phyloP scores from a whole-genome alignment of 148 eudicot genomes.

The Simmondsia chinensis region DNA sequence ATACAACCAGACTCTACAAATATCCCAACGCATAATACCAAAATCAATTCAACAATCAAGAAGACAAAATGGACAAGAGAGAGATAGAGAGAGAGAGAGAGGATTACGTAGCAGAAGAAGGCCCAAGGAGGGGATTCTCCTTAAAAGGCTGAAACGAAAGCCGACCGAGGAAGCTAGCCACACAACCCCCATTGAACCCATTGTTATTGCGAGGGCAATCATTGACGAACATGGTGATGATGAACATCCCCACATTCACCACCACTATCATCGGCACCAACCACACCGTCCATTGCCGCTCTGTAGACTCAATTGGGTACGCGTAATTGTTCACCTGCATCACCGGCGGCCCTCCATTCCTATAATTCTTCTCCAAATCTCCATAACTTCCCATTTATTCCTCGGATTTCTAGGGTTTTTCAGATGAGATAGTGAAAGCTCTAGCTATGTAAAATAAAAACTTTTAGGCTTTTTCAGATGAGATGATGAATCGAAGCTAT shows the following conservation, averaged over 20 bases:
- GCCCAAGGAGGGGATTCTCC: slow-evolving; percentile 82
- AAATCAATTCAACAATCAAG: background rate
- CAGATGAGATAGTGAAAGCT: too few species aligned
- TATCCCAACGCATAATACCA: background rate
- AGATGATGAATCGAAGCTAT: too few species aligned
- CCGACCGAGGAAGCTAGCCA: slow-evolving; percentile 49
- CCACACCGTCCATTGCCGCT: slow-evolving; percentile 84
- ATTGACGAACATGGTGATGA: slow-evolving; percentile 63
- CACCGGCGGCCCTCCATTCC: too few species aligned
- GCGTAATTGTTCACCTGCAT: too few species aligned
- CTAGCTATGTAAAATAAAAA: too few species aligned
- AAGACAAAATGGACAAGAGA: background rate
- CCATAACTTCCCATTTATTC: too few species aligned
- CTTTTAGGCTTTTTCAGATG: too few species aligned
- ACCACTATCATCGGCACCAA: slow-evolving; percentile 79
- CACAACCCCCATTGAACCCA: slow-evolving; percentile 31
- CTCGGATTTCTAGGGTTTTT: too few species aligned
- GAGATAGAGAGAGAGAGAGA: background rate
- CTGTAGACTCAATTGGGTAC: slow-evolving; percentile 24
- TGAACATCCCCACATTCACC: slow-evolving; percentile 63
- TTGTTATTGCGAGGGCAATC: slow-evolving; percentile 62
- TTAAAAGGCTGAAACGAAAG: slow-evolving; percentile 65
- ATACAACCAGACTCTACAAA: background rate
- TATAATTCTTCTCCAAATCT: too few species aligned
- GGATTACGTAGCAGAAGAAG: slow-evolving; percentile 62